phyloP scores from a whole-genome alignment of 768 basidiomycete species.

The Suillus occidentalis region DNA sequence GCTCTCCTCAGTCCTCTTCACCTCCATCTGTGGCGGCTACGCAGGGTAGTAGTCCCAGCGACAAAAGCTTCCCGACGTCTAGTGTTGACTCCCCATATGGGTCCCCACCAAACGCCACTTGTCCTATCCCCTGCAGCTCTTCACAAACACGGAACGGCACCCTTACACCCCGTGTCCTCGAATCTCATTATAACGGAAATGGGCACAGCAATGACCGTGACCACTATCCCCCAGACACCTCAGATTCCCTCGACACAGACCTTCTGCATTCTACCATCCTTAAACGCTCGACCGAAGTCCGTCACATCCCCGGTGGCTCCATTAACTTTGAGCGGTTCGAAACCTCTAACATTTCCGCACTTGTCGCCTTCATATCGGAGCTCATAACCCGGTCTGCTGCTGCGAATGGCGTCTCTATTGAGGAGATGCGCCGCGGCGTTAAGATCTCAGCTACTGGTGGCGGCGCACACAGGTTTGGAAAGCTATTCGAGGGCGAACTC shows the following conservation, averaged over 20 bases:
- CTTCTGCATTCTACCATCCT: slow-evolving; percentile 65
- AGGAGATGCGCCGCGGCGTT: slow-evolving; percentile 88
- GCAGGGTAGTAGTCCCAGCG: slow-evolving; percentile 50
- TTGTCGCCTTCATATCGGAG: slow-evolving; percentile 82
- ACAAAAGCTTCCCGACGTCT: slow-evolving; percentile 44
- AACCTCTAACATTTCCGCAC: slow-evolving; percentile 82
- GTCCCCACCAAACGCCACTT: slow-evolving; percentile 27
- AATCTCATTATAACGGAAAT: slow-evolving; percentile 41
- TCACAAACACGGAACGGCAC: slow-evolving; percentile 58
- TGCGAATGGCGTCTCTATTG: slow-evolving; percentile 83
- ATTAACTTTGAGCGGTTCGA: slow-evolving; percentile 98
- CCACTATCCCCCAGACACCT: slow-evolving; percentile 26
- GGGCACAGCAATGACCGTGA: slow-evolving; percentile 18
- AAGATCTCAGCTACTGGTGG: slow-evolving; percentile 99
- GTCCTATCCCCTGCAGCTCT: slow-evolving; percentile 26
- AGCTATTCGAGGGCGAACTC: slow-evolving; percentile 69
- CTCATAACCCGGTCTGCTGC: slow-evolving; percentile 85
- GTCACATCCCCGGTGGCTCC: slow-evolving; percentile 92
- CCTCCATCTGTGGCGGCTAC: slow-evolving; percentile 71
- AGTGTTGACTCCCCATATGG: slow-evolving; percentile 30
- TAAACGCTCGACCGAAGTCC: slow-evolving; percentile 53
- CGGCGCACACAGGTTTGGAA: slow-evolving; percentile 93
- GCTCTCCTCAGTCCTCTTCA: slow-evolving; percentile 82
- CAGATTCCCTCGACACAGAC: slow-evolving; percentile 37
- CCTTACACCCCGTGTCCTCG: slow-evolving; percentile 80